A percentile compares a stretch with the other conserved stretches of the same genome.
These are phyloP conservation scores for Colletotrichum sp. DNA, from an alignment of 2,329 filamentous ascomycete genomes.

Conservation along the genomic window DNA sequence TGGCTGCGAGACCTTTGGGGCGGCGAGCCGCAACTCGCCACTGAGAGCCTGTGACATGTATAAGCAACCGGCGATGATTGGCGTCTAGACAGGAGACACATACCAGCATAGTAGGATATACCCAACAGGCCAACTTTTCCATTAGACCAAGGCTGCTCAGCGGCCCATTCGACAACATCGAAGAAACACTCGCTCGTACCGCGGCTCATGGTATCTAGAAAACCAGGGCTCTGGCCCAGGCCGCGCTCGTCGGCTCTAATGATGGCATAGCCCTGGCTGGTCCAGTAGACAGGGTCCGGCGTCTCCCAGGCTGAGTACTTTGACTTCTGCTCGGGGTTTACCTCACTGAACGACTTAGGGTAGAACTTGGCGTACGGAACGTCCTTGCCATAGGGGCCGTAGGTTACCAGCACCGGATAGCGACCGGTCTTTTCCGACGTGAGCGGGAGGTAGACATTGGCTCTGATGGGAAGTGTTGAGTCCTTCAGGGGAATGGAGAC, in stretches of 20 bases:
- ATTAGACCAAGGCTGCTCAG: conserved; percentile 50
- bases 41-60: conserved; percentile 36
- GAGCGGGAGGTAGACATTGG: conserved; percentile 43
- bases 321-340: conserved; percentile 59
- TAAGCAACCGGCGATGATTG: conserved; percentile 16
- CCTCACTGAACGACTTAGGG: conserved; percentile 47
- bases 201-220: conserved; percentile 54
- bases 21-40: conserved; percentile 54
- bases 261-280: conserved; percentile 56
- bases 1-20: conserved; percentile 51
- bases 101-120: conserved; percentile 50
- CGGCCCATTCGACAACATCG: conserved; percentile 55
- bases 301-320: conserved; percentile 64
- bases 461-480: conserved; percentile 35
- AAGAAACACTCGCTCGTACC: conserved; percentile 53
- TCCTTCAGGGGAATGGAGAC: conserved; percentile 35
- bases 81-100: not conserved
- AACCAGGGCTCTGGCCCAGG: conserved; percentile 50
- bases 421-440: conserved; percentile 9
- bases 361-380: conserved; percentile 64
- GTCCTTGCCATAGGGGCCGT: conserved; percentile 78
- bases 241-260: conserved; percentile 59
- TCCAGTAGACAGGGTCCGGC: conserved; percentile 63
- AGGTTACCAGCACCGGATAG: conserved; percentile 70
- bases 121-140: conserved; percentile 55